Evolutionary conservation across 2,329 filamentous ascomycete genomes (phyloP).

Genomic region (Didymella keratinophila): DNA sequence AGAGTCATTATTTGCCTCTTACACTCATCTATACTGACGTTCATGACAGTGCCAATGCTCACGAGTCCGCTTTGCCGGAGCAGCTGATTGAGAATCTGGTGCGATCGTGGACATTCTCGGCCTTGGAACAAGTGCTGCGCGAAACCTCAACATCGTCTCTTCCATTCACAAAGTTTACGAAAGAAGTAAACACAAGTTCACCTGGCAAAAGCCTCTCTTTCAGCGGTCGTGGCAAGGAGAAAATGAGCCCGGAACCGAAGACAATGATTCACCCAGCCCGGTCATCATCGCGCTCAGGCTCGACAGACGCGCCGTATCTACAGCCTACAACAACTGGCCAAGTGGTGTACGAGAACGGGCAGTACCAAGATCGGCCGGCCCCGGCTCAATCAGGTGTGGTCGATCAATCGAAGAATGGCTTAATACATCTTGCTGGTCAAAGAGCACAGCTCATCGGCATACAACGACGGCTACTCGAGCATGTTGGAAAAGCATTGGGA

Average conservation of each 20-base stretch:
- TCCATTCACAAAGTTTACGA: constrained; percentile 62
- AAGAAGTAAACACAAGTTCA: constrained; percentile 38
- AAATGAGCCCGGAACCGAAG: constrained; percentile 70
- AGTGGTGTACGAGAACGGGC: constrained; percentile 51
- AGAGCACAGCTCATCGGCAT: constrained; percentile 83
- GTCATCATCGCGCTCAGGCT: constrained; percentile 61
- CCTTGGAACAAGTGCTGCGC: constrained; percentile 77
- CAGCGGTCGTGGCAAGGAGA: constrained; percentile 61
- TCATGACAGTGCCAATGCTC: constrained; percentile 41
- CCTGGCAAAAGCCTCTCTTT: constrained; percentile 61
- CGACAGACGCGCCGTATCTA: constrained; percentile 45
- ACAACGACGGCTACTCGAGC: constrained; percentile 80
- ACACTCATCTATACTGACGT: constrained; percentile 26
- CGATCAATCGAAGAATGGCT: constrained; percentile 60
- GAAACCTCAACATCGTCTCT: constrained; percentile 76
- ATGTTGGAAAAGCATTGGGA: constrained; percentile 72
- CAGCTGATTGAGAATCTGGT: constrained; percentile 76
- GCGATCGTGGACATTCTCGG: constrained; percentile 78
- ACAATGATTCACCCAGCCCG: constrained; percentile 74
- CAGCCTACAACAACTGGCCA: constrained; percentile 39
- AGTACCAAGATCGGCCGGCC: constrained; percentile 43
- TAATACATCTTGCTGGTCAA: constrained; percentile 82
- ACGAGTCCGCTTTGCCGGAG: constrained; percentile 43
- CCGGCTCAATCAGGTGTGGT: constrained; percentile 35
- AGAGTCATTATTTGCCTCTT: not conserved